phyloP scores from a whole-genome alignment of 805 yeast species.

The baker's yeast (Saccharomyces cerevisiae) region DNA sequence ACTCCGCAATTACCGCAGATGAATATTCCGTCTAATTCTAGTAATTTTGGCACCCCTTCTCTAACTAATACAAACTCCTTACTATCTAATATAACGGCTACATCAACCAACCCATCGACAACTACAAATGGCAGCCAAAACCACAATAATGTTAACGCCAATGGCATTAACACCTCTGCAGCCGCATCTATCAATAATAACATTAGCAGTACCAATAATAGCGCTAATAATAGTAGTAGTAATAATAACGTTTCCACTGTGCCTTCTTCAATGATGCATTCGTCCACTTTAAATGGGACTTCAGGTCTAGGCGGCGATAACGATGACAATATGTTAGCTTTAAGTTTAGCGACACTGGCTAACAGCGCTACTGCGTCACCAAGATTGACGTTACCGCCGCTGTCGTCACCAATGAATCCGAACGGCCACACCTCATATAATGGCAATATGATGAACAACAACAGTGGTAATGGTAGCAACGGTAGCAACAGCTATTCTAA shows the following conservation, averaged over 20 bases:
- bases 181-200: neutral
- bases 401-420: conserved; percentile 11
- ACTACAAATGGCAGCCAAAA: conserved; percentile 1
- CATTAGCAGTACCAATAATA: conserved; percentile 1
- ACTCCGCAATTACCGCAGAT: conserved; percentile 5
- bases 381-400: conserved; percentile 14
- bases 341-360: conserved; percentile 22
- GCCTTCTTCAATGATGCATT: neutral
- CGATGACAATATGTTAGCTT: conserved; percentile 22
- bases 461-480: neutral
- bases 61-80: neutral
- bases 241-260: neutral
- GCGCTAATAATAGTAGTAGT: neutral
- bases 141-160: neutral
- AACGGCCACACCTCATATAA: neutral
- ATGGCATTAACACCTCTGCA: neutral
- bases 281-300: conserved; percentile 7
- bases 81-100: neutral
- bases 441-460: neutral
- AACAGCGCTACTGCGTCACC: conserved; percentile 21
- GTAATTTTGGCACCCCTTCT: neutral
- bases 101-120: conserved; percentile 2
- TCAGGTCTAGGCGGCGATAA: conserved; percentile 8
- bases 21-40: neutral
- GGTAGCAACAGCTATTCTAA: neutral